A percentile compares a stretch with the other conserved stretches of the same genome.
phyloP scores from a whole-genome alignment of 352 stramenopile genomes.

The Phytophthora niederhauseri region DNA sequence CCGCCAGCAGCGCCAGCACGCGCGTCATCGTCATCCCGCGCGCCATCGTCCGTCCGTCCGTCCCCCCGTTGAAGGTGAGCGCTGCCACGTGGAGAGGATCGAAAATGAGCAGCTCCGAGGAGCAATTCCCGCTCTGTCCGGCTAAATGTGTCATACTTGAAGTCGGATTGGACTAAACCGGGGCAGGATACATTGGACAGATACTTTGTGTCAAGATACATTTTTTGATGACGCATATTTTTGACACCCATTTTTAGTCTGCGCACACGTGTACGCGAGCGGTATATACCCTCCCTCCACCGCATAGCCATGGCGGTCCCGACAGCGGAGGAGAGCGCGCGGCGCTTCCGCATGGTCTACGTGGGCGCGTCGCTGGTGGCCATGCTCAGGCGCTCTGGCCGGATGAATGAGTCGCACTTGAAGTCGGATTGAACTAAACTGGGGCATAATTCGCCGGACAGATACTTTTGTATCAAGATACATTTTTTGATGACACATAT shows the following conservation, averaged over 20 bases:
- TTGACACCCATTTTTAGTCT: not conserved
- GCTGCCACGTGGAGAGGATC: conserved; percentile 51
- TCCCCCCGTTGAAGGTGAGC: not conserved
- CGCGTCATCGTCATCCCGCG: conserved; percentile 23
- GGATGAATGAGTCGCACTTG: not conserved
- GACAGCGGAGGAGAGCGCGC: conserved; percentile 30
- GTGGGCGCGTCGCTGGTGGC: conserved; percentile 30
- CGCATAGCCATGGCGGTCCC: conserved; percentile 14
- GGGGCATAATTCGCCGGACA: not conserved
- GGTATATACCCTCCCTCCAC: not conserved
- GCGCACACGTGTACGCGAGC: conserved; percentile 15
- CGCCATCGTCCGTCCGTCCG: conserved; percentile 30
- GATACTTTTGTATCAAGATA: not conserved
- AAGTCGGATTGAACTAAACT: not conserved
- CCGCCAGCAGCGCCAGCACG: conserved; percentile 34
- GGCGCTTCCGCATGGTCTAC: conserved; percentile 35
- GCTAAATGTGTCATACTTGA: not conserved
- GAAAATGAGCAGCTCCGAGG: conserved; percentile 19
- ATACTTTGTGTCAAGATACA: not conserved
- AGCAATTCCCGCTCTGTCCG: not conserved
- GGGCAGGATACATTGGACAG: not conserved
- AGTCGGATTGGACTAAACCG: not conserved
- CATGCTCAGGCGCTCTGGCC: conserved; percentile 15
- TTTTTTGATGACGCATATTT: not conserved
- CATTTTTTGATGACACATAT: not conserved